Percentiles rank a stretch among this genome's conserved stretches.
Conservation (phyloP, 192 early-diverging fungal genomes). For the Podochytrium sp. region DNA sequence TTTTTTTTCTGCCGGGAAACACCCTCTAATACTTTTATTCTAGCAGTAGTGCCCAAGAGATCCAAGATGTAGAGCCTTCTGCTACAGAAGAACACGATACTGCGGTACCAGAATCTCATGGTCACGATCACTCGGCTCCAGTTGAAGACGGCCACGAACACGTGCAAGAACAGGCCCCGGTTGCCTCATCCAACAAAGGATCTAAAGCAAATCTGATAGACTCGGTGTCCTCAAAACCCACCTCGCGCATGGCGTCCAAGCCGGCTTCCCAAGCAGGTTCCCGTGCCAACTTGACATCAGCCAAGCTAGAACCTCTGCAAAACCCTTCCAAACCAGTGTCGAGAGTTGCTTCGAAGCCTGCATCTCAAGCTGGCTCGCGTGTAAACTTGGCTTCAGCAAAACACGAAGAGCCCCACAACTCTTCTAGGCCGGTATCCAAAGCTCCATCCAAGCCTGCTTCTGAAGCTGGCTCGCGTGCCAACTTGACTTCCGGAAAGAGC, state of each 20-base stretch:
- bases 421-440: too few species aligned
- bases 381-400: background rate
- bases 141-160: too few species aligned
- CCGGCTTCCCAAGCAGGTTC: background rate
- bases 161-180: too few species aligned
- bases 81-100: too few species aligned
- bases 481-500: background rate
- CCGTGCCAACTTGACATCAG: background rate
- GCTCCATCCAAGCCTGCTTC: background rate
- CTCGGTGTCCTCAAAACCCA: background rate
- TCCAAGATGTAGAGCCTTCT: too few species aligned
- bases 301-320: background rate
- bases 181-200: background rate
- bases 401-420: too few species aligned
- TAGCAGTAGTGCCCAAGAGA: background rate
- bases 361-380: background rate
- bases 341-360: background rate
- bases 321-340: conserved; percentile 2
- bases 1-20: background rate
- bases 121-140: too few species aligned
- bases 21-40: background rate
- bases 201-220: background rate
- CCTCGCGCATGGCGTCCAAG: background rate
- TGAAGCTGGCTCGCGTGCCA: background rate
- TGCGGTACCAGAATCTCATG: too few species aligned